Evolutionary conservation across 140 eudicot species (phyloP), one percentile per base, ranked within the genome.

Genomic region (Senecio squalidus): DNA sequence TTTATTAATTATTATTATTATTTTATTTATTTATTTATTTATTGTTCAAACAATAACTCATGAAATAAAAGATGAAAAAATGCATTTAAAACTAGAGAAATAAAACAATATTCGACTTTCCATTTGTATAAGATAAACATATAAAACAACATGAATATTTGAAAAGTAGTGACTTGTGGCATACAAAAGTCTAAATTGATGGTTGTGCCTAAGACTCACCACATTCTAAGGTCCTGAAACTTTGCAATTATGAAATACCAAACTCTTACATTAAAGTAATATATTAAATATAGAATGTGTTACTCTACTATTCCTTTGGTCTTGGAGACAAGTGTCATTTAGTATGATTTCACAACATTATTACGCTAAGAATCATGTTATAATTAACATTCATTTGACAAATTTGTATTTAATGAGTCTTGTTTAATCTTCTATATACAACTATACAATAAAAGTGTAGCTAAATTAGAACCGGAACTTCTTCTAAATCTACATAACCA

Each of bases 241-340:
- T 62, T 54, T 53, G 57, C 70, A 71, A 71, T 71, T 65, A 71
- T 71, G 76, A 71, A 53, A 62, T 71, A 70, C 76, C 76, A 61
- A 61, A 70, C 70, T n/a, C n/a, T 60, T 31, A 28, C 28, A 52
- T 34, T 69, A 58, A 47, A 54, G 39, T 68, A 41, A 60, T 49
- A 51, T 69, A 44, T 27, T 54, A 22, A 6, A 6, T 6, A 60
- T 50, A 48, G 38, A 21, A 50, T 52, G 31, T 27, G 26, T 53
- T 62, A 38, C 69, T 28, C 43, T 62, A 38, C 69, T 28, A 62
- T 61, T 52, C 70, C 64, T 56, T 53, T 53, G 40, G 30, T 62
- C 70, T 69, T 33, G 75, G 68, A 69, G 24, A 50, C 62, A 27
- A 36, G 53, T 16, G 26, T 53, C 15, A 31, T 13, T 20, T n/a